Base-by-base conservation (phyloP, 2,329 filamentous ascomycete species). In the Talaromyces sp. region DNA sequence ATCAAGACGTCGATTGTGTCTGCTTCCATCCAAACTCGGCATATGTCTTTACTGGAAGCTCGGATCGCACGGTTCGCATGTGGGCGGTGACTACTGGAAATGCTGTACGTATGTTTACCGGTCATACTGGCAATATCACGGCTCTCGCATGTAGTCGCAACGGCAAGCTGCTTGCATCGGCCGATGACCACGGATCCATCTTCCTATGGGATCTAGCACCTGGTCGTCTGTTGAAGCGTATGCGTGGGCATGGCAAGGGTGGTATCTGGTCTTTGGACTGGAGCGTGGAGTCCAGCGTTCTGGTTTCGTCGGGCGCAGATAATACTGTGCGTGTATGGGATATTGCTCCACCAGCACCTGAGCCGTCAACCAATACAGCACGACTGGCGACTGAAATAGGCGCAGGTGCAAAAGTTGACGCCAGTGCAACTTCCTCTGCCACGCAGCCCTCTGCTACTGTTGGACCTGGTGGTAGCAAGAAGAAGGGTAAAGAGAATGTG, bases 291-390 rank as follows among this genome's bases (percentile, higher is more conserved):
- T 96, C 91, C 1, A 94, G 84, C 1, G 88, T 96, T 1, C 84
- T 99, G 1, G 89, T 93, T 1, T 97, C 92, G 0, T 91, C 90
- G 17, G 93, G 92, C 19, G 88, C 93, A 36, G 94, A 99, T 69
- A 89, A 90, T 63, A 97, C 92, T 0, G 92, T 99, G 17, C 87
- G 94, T 31, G 81, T 97, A 7, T 99, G 94, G 94, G 94, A 97
- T 66, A 88, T 96, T 5, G 83, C 87, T 71, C 79, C 89, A 67
- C 82, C 89, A 43, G 80, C 87, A 28, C 83, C 90, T 13, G 77
- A 75, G 37, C 64, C 69, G 61, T 82, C 84, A 8, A 81, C 80
- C 57, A 83, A 84, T 59, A 81, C 81, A n/a, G 81, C 76, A 59
- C 77, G 81, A 65, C 67, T 80, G 53, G 68, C 79, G 15, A 74